Evolutionary conservation across 139 green algal species (phyloP).

Genomic region (Tetratostichococcus sp.): DNA sequence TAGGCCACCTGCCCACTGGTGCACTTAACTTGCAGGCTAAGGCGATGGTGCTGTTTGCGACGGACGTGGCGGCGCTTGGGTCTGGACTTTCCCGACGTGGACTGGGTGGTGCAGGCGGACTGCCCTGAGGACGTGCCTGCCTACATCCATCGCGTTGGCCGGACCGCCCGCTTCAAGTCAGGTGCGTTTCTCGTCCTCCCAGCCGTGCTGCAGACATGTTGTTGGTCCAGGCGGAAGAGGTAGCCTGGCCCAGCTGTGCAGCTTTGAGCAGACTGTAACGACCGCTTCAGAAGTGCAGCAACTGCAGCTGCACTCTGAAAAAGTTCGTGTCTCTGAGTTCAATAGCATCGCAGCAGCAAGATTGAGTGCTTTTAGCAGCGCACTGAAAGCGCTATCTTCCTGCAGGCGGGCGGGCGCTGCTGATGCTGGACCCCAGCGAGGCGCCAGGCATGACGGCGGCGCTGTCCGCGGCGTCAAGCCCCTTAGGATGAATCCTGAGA

Average conservation of each 20-base stretch:
- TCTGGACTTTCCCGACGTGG: constrained; percentile 89
- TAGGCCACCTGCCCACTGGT: too few species aligned
- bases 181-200: constrained; percentile 9
- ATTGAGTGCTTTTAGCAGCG: not conserved
- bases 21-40: constrained; percentile 30
- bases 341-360: not conserved
- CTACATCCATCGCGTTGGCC: constrained; percentile 94
- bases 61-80: constrained; percentile 83
- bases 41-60: constrained; percentile 86
- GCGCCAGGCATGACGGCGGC: constrained; percentile 45
- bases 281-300: not conserved
- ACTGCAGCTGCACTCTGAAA: not conserved
- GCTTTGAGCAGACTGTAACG: not conserved
- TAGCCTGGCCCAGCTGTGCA: not conserved
- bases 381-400: not conserved
- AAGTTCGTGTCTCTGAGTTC: not conserved
- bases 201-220: too few species aligned
- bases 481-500: constrained; percentile 76
- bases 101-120: constrained; percentile 93
- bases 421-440: constrained; percentile 77
- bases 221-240: too few species aligned
- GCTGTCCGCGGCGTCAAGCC: constrained; percentile 71
- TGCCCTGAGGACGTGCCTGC: constrained; percentile 87
- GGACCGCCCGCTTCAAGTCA: constrained; percentile 70
- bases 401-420: constrained; percentile 60